phyloP scores from a whole-genome alignment of 2,329 filamentous ascomycete genomes.

The Hypoxylon sp. region DNA sequence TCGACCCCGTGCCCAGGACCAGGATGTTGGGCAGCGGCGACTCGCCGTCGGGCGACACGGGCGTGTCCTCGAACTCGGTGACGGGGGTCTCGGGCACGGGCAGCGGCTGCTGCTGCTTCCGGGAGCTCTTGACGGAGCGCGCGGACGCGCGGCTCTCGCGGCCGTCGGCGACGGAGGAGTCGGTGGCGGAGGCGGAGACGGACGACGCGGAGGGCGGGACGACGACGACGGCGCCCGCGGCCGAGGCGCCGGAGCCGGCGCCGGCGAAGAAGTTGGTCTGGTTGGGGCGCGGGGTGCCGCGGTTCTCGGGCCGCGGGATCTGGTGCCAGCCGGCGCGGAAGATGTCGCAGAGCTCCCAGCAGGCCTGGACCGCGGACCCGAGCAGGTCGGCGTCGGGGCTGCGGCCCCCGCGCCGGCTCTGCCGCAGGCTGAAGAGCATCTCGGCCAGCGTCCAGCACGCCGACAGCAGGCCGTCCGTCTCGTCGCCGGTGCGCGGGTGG shows the following conservation, averaged over 20 bases:
- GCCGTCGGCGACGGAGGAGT: constrained; percentile 44
- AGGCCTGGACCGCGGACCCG: constrained; percentile 87
- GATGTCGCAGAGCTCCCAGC: constrained; percentile 93
- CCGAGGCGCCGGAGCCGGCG: constrained; percentile 55
- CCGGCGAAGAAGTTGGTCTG: constrained; percentile 73
- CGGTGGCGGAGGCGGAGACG: too few species aligned
- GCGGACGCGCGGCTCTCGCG: constrained; percentile 60
- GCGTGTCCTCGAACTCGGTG: constrained; percentile 92
- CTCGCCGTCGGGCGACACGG: constrained; percentile 80
- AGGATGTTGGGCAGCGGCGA: constrained; percentile 86
- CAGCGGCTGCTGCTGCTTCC: constrained; percentile 57
- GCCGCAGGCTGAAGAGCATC: constrained; percentile 89
- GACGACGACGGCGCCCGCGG: constrained; percentile 46
- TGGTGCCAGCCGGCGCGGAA: constrained; percentile 94
- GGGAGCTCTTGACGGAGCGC: constrained; percentile 57
- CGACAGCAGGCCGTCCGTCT: constrained; percentile 83
- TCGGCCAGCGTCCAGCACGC: constrained; percentile 92
- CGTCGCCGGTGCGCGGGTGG: constrained; percentile 77
- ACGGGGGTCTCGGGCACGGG: constrained; percentile 91
- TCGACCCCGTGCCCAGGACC: constrained; percentile 79
- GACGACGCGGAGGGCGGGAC: background rate
- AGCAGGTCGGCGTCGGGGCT: constrained; percentile 82
- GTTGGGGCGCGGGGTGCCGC: constrained; percentile 82
- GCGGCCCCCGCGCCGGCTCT: constrained; percentile 78
- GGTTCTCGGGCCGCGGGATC: constrained; percentile 82